phyloP scores from a whole-genome alignment of 768 basidiomycete genomes.

The Rhodotorula toruloides region DNA sequence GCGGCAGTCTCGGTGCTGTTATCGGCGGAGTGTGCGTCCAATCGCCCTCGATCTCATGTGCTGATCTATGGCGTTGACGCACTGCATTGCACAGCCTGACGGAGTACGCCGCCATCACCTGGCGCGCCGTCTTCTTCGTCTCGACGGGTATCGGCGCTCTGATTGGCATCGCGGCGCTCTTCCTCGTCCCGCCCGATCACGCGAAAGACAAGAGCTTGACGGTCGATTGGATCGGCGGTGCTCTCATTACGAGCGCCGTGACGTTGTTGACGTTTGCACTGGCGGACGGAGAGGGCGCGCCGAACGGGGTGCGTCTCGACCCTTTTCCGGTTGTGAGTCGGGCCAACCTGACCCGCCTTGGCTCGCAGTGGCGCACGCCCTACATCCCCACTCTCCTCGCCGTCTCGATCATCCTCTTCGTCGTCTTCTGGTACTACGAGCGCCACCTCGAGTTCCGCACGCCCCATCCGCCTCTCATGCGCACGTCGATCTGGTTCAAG shows the following conservation, averaged over 20 bases:
- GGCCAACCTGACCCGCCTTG: neutral
- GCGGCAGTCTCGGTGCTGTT: conserved; percentile 63
- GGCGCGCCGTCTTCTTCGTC: conserved; percentile 66
- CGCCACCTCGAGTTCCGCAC: conserved; percentile 53
- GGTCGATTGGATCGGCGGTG: conserved; percentile 73
- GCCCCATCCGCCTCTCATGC: conserved; percentile 17
- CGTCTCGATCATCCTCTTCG: conserved; percentile 57
- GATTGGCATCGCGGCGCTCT: conserved; percentile 54
- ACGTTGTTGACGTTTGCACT: conserved; percentile 69
- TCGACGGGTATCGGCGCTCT: conserved; percentile 57
- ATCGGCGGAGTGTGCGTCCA: conserved; percentile 67
- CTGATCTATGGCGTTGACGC: neutral
- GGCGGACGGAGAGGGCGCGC: conserved; percentile 60
- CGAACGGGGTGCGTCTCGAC: conserved; percentile 46
- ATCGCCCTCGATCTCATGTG: conserved; percentile 50
- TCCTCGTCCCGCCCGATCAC: conserved; percentile 62
- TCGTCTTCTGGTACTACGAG: conserved; percentile 64
- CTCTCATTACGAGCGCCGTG: conserved; percentile 61
- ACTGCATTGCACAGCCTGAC: neutral
- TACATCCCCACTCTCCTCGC: conserved; percentile 67
- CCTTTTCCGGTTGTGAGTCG: too few species aligned
- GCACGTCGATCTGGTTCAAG: conserved; percentile 15
- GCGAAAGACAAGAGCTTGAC: conserved; percentile 46
- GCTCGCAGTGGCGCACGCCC: conserved; percentile 18
- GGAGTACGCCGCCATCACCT: conserved; percentile 48